Evolutionary conservation across 106 monocot genomes (phyloP), one percentile per base, ranked within the genome.

Genomic region (Dioscorea zingiberensis): DNA sequence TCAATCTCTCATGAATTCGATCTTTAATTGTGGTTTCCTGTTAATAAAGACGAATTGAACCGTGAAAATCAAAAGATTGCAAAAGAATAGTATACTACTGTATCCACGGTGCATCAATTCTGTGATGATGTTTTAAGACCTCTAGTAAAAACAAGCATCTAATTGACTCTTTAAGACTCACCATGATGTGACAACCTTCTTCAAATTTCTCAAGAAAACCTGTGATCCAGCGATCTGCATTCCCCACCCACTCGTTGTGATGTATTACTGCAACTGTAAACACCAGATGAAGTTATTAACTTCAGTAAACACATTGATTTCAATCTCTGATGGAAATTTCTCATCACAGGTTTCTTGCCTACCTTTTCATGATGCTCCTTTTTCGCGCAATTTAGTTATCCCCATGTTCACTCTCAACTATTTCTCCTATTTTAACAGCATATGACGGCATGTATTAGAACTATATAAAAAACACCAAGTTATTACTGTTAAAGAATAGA

Each of bases 21-120:
- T 66, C 78, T 81, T 79, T 92, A 48, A 92, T 92, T 30, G 92
- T 84, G 29, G 81, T 92, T 79, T 92, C 92, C 92, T 92, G 69
- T 46, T 27, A 68, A 18, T 3, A 45, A 32, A 6, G 25, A 8
- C 44, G 21, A 63, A 38, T 21, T 32, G 3, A 32, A 6, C 38
- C 4, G 6, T 1, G 38, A 38, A 8, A 10, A 38, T 38, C 10
- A 68, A 29, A 15, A 15, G 14, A 27, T 18, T 25, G 9, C 11
- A 21, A 6, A 13, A 3, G 38, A 38, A 24, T 30, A 18, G 7
- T 30, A 7, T 15, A 29, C 21, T 60, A n/a, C n/a, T n/a, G n/a
- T n/a, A n/a, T n/a, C n/a, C n/a, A n/a, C n/a, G n/a, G n/a, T n/a
- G n/a, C n/a, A 7, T 4, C 51, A 9, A 18, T 51, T 9, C 14